Evolutionary conservation across 2,329 filamentous ascomycete species (phyloP), one percentile per base, ranked within the genome.

Genomic region (Xylaria sp.): DNA sequence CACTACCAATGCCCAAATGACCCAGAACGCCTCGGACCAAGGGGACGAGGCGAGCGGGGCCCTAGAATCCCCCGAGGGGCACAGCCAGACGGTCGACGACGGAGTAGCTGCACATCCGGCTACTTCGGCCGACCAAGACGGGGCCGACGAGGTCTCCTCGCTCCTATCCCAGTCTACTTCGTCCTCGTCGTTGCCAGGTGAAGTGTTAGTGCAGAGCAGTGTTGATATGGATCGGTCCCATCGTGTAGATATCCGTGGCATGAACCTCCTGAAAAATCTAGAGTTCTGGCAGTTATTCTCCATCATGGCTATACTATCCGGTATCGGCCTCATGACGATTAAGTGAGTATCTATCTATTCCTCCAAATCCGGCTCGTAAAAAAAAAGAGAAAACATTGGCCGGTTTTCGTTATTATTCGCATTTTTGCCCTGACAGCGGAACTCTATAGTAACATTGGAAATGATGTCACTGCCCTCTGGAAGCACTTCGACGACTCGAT

Each of bases 241-340:
- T 75, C 86, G 87, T 80, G 74, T 90, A 91, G 94, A 97, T 85
- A 89, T 97, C 68, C 90, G 93, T 69, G 94, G 94, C 60, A 78
- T 91, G 67, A 81, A 82, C 16, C 80, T 99, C 68, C 75, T 96
- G 26, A 78, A 78, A 48, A 85, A 82, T 56, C 66, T 86, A 44
- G 89, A 95, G 61, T 99, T 97, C 72, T 97, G 92, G 92, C 89
- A 95, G 67, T 76, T 96, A 22, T 97, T 95, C 72, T 73, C 83
- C 52, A 86, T 96, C 62, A 90, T 99, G 82, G 92, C 88, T 38
- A 83, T 97, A n/a, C 78, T 97, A 58, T 91, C 92, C 4, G 94
- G 94, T 48, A 89, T 97, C 64, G 94, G 94, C 9, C 77, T 99
- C 61, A 99, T 99, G 94, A 97, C 93, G 0, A 99, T 99, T 75